Base-by-base conservation (phyloP, 1,284 basidiomycete species). In the Macrocystidia cucumis region DNA sequence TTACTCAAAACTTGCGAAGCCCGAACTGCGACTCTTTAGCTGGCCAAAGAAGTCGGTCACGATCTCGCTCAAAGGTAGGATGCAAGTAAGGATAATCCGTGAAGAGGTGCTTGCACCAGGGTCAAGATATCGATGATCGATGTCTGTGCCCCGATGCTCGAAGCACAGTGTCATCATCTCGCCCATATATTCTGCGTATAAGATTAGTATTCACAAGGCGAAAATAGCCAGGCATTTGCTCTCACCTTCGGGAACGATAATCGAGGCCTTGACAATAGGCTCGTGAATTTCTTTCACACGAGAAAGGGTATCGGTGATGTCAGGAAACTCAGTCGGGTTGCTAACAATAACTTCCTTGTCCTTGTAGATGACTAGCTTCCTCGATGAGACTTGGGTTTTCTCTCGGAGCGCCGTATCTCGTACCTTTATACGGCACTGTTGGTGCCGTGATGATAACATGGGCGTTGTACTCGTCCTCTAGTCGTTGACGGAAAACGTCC, bases 381-480 rank as follows among this genome's bases (percentile, higher is more conserved):
- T 33, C 43, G 41, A 41, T 40, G 9, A 39, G 28, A 26, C 25
- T 32, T 20, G 43, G 32, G 26, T 26, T 20, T 12, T 29, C 25
- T 6, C 24, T 25, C 35, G 19, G 20, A 12, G 18, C 27, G 6
- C 34, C 11, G 17, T 13, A 38, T 18, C 14, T 47, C 70, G 49
- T 41, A 89, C 91, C 63, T 65, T 89, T 87, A 56, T 92, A 92
- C 9, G 92, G 91, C 23, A 96, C 92, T 2, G 91, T 92, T 1
- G 92, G 93, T 1, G 91, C 86, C 4, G 92, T 97, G 41, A 93
- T 74, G 46, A 93, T 91, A 34, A 93, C 78, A 47, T 80, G 86
- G 14, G 89, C 86, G 39, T 89, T 79, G 50, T 97, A 93, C 56
- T 99, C 96, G 55, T 99, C 96, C 57, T 98, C 95, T 4, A 99